phyloP scores from a whole-genome alignment of 768 basidiomycete species.

The Stropharia rugosoannulata region DNA sequence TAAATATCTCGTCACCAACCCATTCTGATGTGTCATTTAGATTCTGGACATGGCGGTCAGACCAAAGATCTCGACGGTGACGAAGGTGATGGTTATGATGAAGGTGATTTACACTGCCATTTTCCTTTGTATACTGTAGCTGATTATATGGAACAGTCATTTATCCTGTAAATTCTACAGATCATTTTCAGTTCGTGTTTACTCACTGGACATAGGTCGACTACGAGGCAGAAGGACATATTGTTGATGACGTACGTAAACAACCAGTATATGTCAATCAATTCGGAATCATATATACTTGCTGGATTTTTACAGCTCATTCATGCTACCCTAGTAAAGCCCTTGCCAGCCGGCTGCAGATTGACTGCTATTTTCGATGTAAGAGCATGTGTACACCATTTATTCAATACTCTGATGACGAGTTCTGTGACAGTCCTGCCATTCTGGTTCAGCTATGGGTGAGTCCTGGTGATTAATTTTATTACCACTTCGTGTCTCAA shows the following conservation, averaged over 20 bases:
- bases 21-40: slow-evolving; percentile 31
- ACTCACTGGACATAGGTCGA: slow-evolving; percentile 36
- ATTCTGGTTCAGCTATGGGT: slow-evolving; percentile 89
- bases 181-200: not conserved
- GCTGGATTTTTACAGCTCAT: slow-evolving; percentile 43
- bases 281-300: not conserved
- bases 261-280: not conserved
- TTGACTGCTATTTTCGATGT: slow-evolving; percentile 83
- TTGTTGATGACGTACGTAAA: slow-evolving; percentile 80
- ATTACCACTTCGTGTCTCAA: not conserved
- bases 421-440: slow-evolving; percentile 59
- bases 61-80: slow-evolving; percentile 81
- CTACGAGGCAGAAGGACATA: slow-evolving; percentile 61
- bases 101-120: slow-evolving; percentile 43
- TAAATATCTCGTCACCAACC: not conserved
- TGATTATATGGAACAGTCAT: slow-evolving; percentile 53
- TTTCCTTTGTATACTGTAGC: not conserved
- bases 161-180: slow-evolving; percentile 71
- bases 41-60: slow-evolving; percentile 95
- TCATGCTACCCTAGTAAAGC: slow-evolving; percentile 78
- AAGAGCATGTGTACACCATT: slow-evolving; percentile 22
- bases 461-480: slow-evolving; percentile 11
- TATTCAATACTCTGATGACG: not conserved
- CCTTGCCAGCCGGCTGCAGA: slow-evolving; percentile 84
- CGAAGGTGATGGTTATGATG: slow-evolving; percentile 82